Evolutionary conservation across 1,284 basidiomycete species (phyloP), one percentile per base, ranked within the genome.

Genomic region (Puccinia horiana): DNA sequence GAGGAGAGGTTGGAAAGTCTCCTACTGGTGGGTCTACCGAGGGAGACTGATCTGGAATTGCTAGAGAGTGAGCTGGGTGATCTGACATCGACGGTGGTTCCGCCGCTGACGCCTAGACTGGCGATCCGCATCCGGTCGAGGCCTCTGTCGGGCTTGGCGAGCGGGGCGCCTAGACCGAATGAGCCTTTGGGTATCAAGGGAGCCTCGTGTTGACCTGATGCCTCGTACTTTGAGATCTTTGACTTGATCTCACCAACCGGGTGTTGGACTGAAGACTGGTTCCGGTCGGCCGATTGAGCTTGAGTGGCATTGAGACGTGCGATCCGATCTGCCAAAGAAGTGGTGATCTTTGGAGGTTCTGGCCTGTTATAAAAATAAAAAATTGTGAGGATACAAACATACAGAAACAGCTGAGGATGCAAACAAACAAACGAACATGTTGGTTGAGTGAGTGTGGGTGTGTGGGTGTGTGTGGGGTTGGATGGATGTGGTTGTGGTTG

Each of bases 201-300:
- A 12, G 49, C 67, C 42, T 79, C 77, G 44, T 65, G 61, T 49
- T 78, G 76, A 52, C 65, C 67, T 5, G 49, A 58, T 20, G 63
- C 77, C 52, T 79, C 77, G 23, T 79, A 79, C 67, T 79, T 79
- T 12, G 77, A 79, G n/a, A 79, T 79, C 67, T 79, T 79, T 2
- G 77, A 69, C 69, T 79, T 79, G 67, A 79, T 79, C 56, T 79
- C 65, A 18, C 76, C 76, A 44, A 70, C 29, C 69, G 40, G 42
- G 20, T 70, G 40, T 16, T 78, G 63, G 20, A 72, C 40, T n/a
- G 26, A 26, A 12, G 67, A 26, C n/a, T 56, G 63, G 49, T 49
- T 67, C 54, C 44, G 61, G 29, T 65, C 63, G 29, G 37, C 8
- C 35, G 58, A 67, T 5, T 35, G 37, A 4, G 75, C 35, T 14